phyloP scores from a whole-genome alignment of 1,284 basidiomycete genomes.

The Porogramme epimiltina region DNA sequence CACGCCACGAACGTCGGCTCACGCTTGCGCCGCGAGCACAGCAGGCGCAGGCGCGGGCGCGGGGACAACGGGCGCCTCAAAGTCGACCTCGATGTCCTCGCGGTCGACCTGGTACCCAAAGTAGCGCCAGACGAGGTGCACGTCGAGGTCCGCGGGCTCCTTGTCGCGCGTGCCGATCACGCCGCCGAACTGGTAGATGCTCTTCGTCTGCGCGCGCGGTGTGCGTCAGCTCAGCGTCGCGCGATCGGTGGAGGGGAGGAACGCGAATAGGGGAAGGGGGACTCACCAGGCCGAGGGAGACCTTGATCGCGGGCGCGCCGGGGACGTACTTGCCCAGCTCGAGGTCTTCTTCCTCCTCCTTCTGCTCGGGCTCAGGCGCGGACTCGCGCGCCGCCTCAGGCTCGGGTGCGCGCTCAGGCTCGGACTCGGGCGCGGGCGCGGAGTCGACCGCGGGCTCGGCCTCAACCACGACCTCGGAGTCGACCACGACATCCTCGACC shows the following conservation, averaged over 20 bases:
- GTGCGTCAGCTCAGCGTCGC: neutral
- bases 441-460: too few species aligned
- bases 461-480: too few species aligned
- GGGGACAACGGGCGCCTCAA: neutral
- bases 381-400: too few species aligned
- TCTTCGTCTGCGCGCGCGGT: conserved; percentile 35
- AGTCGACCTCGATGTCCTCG: conserved; percentile 16
- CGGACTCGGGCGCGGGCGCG: too few species aligned
- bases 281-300: conserved; percentile 64
- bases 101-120: conserved; percentile 15
- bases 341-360: neutral
- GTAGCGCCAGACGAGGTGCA: conserved; percentile 28
- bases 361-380: neutral
- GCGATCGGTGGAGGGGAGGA: neutral
- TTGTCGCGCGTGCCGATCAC: conserved; percentile 47
- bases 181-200: conserved; percentile 47
- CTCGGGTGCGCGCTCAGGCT: neutral
- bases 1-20: too few species aligned
- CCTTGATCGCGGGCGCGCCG: conserved; percentile 65
- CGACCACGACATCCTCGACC: too few species aligned
- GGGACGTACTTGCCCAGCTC: conserved; percentile 58
- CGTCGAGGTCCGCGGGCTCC: conserved; percentile 48
- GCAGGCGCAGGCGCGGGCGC: neutral
- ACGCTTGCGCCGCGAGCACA: neutral
- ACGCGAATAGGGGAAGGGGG: neutral